Conservation (phyloP, 2,329 filamentous ascomycete genomes). For the Arthrobotrys sphaeroides region DNA sequence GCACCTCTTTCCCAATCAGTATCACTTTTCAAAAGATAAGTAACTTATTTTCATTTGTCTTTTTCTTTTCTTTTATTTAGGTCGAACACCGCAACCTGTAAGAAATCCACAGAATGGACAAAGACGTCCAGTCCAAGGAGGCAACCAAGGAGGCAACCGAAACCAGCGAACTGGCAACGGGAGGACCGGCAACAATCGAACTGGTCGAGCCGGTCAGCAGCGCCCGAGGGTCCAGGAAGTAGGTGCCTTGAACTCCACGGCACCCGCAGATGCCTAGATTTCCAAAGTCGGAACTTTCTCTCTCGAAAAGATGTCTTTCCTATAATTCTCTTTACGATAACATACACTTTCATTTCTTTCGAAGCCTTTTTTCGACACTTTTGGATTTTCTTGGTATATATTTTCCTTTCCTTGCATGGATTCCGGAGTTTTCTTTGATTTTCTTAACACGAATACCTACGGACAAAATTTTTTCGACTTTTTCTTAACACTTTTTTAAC, state of each 20-base stretch:
- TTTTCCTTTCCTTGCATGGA: constrained; percentile 29
- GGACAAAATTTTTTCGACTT: neutral
- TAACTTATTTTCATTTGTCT: constrained; percentile 50
- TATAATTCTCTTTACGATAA: constrained; percentile 24
- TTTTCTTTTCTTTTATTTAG: constrained; percentile 45
- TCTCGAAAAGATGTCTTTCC: constrained; percentile 25
- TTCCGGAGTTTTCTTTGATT: constrained; percentile 25
- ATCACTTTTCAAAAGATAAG: constrained; percentile 46
- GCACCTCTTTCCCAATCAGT: constrained; percentile 5
- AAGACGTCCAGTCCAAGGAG: constrained; percentile 33
- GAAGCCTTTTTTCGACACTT: constrained; percentile 16
- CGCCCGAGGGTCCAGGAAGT: constrained; percentile 12
- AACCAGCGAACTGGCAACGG: neutral
- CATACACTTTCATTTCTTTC: constrained; percentile 19
- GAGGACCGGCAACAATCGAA: neutral
- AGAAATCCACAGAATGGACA: constrained; percentile 8
- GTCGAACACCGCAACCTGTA: constrained; percentile 21
- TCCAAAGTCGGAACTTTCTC: constrained; percentile 8
- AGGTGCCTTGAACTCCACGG: constrained; percentile 6
- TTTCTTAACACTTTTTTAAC: constrained; percentile 20
- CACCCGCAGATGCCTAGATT: constrained; percentile 8
- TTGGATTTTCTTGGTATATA: constrained; percentile 30
- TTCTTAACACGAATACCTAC: constrained; percentile 20
- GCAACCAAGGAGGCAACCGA: constrained; percentile 30
- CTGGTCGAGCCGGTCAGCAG: neutral